Percentiles rank a stretch among this genome's conserved stretches.
Evolutionary conservation across 2,329 filamentous ascomycete genomes (phyloP).

Genomic region (Alternaria sp.): DNA sequence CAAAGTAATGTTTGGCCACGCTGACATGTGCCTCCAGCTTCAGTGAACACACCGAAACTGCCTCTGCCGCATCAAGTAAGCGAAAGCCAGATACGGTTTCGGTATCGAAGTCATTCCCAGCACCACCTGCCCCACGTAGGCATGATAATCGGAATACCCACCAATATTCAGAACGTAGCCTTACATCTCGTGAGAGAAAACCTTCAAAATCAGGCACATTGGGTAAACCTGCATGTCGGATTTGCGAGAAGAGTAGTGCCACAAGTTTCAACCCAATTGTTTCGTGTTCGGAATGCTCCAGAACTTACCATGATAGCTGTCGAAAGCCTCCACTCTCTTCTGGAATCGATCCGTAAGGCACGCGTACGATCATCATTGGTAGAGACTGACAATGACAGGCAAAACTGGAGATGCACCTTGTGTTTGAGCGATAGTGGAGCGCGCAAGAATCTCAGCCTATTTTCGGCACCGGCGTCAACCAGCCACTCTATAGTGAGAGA

Average conservation of each 20-base stretch:
- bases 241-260: conserved; percentile 38
- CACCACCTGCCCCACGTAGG: not conserved
- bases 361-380: not conserved
- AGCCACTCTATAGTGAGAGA: conserved; percentile 7
- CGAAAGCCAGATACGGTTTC: not conserved
- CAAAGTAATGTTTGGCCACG: not conserved
- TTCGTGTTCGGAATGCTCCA: conserved; percentile 43
- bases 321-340: conserved; percentile 31
- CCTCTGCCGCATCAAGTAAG: not conserved
- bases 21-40: not conserved
- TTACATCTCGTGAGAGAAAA: conserved; percentile 15
- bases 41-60: not conserved
- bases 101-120: not conserved
- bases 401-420: conserved; percentile 20
- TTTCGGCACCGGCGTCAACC: not conserved
- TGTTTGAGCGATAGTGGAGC: conserved; percentile 19
- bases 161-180: not conserved
- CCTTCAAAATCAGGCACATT: conserved; percentile 13
- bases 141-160: not conserved
- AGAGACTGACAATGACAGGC: conserved; percentile 18
- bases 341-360: conserved; percentile 21
- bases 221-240: conserved; percentile 33
- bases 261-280: conserved; percentile 39
- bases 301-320: conserved; percentile 49
- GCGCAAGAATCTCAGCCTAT: not conserved